phyloP scores from a whole-genome alignment of 768 basidiomycete genomes.

The Tricholoma matsutake region DNA sequence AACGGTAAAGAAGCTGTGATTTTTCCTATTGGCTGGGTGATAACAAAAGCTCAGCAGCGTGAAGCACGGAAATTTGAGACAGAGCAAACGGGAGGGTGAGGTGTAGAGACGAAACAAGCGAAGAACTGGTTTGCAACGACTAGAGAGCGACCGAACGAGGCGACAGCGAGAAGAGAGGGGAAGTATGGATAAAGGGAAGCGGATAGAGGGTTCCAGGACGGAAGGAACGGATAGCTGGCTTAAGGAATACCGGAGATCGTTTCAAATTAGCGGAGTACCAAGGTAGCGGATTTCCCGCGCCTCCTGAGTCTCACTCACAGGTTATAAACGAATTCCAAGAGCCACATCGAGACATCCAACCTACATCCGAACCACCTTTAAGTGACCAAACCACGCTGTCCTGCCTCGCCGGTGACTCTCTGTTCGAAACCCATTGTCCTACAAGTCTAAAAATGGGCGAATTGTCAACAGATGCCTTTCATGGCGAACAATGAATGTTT shows the following conservation, averaged over 20 bases:
- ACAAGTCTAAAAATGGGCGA: slow-evolving; percentile 6
- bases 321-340: slow-evolving; percentile 13
- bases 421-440: slow-evolving; percentile 19
- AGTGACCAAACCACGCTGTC: not conserved
- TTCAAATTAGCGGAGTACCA: slow-evolving; percentile 39
- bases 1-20: slow-evolving; percentile 10
- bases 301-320: slow-evolving; percentile 18
- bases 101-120: slow-evolving; percentile 27
- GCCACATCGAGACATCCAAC: slow-evolving; percentile 2
- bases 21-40: slow-evolving; percentile 13
- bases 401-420: not conserved
- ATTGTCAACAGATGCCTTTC: slow-evolving; percentile 12
- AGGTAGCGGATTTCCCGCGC: slow-evolving; percentile 34
- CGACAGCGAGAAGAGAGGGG: slow-evolving; percentile 28
- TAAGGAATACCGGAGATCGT: slow-evolving; percentile 16
- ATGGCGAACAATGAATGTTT: slow-evolving; percentile 30
- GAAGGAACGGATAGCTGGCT: slow-evolving; percentile 9
- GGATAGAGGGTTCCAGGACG: slow-evolving; percentile 12
- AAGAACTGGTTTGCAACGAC: slow-evolving; percentile 36
- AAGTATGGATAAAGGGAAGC: slow-evolving; percentile 3
- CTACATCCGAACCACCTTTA: not conserved
- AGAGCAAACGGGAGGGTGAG: slow-evolving; percentile 17
- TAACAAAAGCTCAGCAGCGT: slow-evolving; percentile 16
- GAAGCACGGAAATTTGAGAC: slow-evolving; percentile 16
- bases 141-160: slow-evolving; percentile 37